Evolutionary conservation across 768 basidiomycete species (phyloP).

Genomic region (Lactifluus hygrophoroides): DNA sequence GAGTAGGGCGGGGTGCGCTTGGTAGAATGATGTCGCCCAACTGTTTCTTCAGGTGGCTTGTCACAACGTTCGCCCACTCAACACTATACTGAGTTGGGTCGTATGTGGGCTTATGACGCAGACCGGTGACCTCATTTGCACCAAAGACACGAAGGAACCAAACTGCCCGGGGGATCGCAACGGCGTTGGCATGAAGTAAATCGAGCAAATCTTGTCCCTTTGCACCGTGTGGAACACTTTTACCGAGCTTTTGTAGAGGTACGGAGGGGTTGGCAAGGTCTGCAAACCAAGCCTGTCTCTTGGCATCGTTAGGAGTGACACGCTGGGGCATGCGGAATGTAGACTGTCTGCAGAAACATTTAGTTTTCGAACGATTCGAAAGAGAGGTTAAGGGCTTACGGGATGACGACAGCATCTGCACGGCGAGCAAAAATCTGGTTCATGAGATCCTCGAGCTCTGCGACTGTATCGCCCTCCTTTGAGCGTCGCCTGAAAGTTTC

Average conservation of each 20-base stretch:
- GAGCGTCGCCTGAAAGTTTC: conserved; percentile 43
- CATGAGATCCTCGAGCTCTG: conserved; percentile 66
- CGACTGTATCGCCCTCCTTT: conserved; percentile 42
- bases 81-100: conserved; percentile 77
- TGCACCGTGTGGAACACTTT: conserved; percentile 79
- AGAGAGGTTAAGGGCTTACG: conserved; percentile 38
- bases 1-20: conserved; percentile 62
- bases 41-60: conserved; percentile 76
- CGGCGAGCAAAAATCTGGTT: conserved; percentile 63
- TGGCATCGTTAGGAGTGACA: conserved; percentile 71
- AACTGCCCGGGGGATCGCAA: conserved; percentile 72
- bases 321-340: conserved; percentile 76
- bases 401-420: conserved; percentile 45
- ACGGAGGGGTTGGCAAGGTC: conserved; percentile 77
- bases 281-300: conserved; percentile 74
- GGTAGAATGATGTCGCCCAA: conserved; percentile 71
- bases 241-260: conserved; percentile 72
- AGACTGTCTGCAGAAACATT: conserved; percentile 36
- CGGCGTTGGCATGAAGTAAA: conserved; percentile 63
- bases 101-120: conserved; percentile 71
- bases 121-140: conserved; percentile 74
- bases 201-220: conserved; percentile 82
- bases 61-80: conserved; percentile 79
- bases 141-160: conserved; percentile 87
- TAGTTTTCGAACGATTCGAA: background rate